Conservation (phyloP, 2,329 filamentous ascomycete genomes). For the Trichoderma sp. region DNA sequence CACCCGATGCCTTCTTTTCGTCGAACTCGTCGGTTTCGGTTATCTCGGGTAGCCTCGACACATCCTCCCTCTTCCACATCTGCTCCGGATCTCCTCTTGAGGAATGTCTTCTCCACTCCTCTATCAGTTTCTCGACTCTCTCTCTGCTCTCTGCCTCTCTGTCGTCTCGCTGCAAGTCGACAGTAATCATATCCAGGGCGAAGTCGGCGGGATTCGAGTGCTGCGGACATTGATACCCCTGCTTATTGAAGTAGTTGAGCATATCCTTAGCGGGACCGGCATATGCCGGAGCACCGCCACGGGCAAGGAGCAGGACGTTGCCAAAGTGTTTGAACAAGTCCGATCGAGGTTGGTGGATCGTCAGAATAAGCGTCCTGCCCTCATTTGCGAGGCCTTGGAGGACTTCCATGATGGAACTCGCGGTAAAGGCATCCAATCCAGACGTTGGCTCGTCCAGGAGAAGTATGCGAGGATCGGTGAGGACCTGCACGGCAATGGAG, state of each 20-base stretch:
- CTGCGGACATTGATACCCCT: slow-evolving; percentile 66
- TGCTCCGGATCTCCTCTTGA: slow-evolving; percentile 25
- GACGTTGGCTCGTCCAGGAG: slow-evolving; percentile 77
- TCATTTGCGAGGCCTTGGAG: slow-evolving; percentile 70
- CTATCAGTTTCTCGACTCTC: slow-evolving; percentile 63
- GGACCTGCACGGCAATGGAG: slow-evolving; percentile 74
- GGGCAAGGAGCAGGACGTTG: slow-evolving; percentile 69
- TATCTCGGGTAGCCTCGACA: slow-evolving; percentile 36
- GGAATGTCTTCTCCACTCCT: slow-evolving; percentile 52
- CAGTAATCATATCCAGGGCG: slow-evolving; percentile 73
- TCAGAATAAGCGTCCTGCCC: slow-evolving; percentile 73
- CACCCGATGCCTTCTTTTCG: slow-evolving; percentile 28
- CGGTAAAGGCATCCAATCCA: slow-evolving; percentile 76
- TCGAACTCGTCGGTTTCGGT: slow-evolving; percentile 37
- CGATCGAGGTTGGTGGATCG: slow-evolving; percentile 75
- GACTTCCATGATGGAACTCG: slow-evolving; percentile 75
- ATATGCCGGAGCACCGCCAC: slow-evolving; percentile 70
- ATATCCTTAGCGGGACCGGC: slow-evolving; percentile 65
- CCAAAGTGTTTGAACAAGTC: slow-evolving; percentile 73
- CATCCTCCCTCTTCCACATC: slow-evolving; percentile 14
- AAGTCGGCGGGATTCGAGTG: slow-evolving; percentile 79
- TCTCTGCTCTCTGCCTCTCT: slow-evolving; percentile 64
- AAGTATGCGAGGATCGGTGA: slow-evolving; percentile 73
- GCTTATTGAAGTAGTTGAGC: slow-evolving; percentile 62
- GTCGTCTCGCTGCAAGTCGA: slow-evolving; percentile 68